Percentiles rank a stretch among this genome's conserved stretches.
phyloP scores from a whole-genome alignment of 371 early-diverging fungal species.

The Blakeslea trispora region DNA sequence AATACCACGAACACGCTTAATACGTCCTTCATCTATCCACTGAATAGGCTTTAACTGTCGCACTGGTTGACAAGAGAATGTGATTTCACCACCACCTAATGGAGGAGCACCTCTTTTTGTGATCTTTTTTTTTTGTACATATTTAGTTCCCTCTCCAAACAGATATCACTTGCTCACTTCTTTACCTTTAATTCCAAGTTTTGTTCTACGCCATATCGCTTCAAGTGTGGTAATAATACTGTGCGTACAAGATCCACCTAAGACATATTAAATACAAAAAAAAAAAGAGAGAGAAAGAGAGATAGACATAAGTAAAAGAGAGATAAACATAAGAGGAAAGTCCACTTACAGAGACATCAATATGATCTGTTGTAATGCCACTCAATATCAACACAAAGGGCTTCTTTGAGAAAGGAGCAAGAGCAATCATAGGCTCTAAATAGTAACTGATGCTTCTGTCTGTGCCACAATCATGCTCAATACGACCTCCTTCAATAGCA shows the following conservation, averaged over 20 bases:
- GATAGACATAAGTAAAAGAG: too few species aligned
- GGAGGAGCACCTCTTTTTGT: conserved; percentile 94
- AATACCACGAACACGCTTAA: conserved; percentile 95
- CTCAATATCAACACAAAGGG: conserved; percentile 78
- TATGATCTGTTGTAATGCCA: conserved; percentile 93
- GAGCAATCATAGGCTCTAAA: conserved; percentile 85
- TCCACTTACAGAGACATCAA: conserved; percentile 71
- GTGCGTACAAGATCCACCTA: conserved; percentile 91
- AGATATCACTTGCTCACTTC: too few species aligned
- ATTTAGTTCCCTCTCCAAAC: not conserved
- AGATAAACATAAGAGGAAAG: too few species aligned
- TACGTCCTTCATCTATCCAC: conserved; percentile 80
- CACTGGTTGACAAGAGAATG: conserved; percentile 83
- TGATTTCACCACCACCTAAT: conserved; percentile 91
- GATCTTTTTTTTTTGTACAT: conserved; percentile 43
- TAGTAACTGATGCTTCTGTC: conserved; percentile 89
- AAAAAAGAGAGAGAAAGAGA: too few species aligned
- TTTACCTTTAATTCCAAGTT: conserved; percentile 81
- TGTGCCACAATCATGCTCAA: conserved; percentile 82
- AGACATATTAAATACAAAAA: not conserved
- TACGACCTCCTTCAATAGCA: conserved; percentile 84
- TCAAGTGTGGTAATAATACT: conserved; percentile 81
- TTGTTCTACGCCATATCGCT: conserved; percentile 83
- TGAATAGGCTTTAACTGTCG: conserved; percentile 80
- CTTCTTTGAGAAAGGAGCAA: conserved; percentile 92